Conservation (phyloP, 805 yeast genomes). For the Suhomyces sp. region DNA sequence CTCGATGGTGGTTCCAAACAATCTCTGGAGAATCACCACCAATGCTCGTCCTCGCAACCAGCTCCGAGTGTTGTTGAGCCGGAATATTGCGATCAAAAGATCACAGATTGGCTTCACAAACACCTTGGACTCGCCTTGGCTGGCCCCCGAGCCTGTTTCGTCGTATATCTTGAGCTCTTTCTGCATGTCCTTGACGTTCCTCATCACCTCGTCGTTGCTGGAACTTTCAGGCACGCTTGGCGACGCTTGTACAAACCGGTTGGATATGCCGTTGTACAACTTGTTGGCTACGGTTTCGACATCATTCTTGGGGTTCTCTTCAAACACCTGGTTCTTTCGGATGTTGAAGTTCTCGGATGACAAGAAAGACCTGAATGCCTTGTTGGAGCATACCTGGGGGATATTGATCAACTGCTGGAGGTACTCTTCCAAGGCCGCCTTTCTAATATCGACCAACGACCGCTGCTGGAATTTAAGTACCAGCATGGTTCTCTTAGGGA, state of each 20-base stretch:
- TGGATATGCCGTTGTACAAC: constrained; percentile 30
- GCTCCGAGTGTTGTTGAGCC: constrained; percentile 57
- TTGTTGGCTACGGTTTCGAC: constrained; percentile 33
- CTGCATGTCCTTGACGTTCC: constrained; percentile 48
- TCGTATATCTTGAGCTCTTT: constrained; percentile 52
- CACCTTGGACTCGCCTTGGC: constrained; percentile 24
- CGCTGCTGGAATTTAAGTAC: constrained; percentile 70
- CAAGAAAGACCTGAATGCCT: constrained; percentile 69
- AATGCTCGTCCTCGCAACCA: constrained; percentile 88
- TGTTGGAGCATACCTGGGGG: constrained; percentile 71
- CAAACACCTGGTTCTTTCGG: constrained; percentile 28
- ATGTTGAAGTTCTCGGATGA: constrained; percentile 62
- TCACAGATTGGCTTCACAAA: constrained; percentile 85
- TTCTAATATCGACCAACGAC: constrained; percentile 62
- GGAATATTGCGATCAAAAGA: constrained; percentile 65
- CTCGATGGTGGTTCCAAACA: constrained; percentile 86
- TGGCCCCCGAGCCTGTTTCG: constrained; percentile 21
- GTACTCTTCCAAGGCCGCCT: constrained; percentile 58
- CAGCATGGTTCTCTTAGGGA: constrained; percentile 58
- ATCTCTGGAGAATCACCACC: constrained; percentile 75
- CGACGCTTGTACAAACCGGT: constrained; percentile 7
- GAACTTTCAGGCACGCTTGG: neutral
- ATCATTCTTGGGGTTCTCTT: constrained; percentile 16
- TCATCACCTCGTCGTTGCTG: constrained; percentile 16
- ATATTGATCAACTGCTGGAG: constrained; percentile 53